Evolutionary conservation across 305 asterid genomes (phyloP), one percentile per base, ranked within the genome.

Genomic region (Fraxinus greggii): DNA sequence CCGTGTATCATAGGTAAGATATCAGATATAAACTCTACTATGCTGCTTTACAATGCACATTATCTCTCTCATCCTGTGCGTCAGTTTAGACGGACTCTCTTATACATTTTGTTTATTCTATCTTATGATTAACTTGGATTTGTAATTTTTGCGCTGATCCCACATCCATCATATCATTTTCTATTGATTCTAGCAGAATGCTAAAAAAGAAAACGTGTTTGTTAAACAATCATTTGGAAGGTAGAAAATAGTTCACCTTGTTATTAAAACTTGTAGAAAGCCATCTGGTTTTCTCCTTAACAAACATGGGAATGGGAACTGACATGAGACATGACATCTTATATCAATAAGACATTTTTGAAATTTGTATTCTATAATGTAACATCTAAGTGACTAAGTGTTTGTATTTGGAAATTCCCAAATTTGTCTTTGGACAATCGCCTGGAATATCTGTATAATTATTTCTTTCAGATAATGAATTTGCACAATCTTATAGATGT

Each of bases 291-390:
- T 74, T 42, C 3, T 54, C 31, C 79, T 73, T 61, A 24, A 51
- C 67, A 42, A 26, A 67, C 73, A 73, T 76, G 88, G 73, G 48
- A 59, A 73, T 76, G 88, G 73, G 48, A 59, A 77, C 70, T 42
- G 56, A 82, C 26, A 15, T 74, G 81, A 65, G 73, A 33, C 6
- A 54, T 26, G 40, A 19, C 79, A 65, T 56, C 77, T 72, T 32
- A 76, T 77, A 8, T 75, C 35, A 76, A 38, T n/a, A 29, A n/a
- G 69, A 23, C 54, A 36, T 35, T 54, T 75, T 31, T 24, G 73
- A 35, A 70, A 78, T 35, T 54, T 70, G 24, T 54, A 38, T 19
- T 38, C 48, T 67, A 21, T 61, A 61, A 61, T 21, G 31, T 61
- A 24, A 61, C 70, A 23, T 61, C 70, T 61, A 61, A 61, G 70